Base-by-base conservation (phyloP, 2,329 filamentous ascomycete genomes). In the Thermoascus crustaceus region DNA sequence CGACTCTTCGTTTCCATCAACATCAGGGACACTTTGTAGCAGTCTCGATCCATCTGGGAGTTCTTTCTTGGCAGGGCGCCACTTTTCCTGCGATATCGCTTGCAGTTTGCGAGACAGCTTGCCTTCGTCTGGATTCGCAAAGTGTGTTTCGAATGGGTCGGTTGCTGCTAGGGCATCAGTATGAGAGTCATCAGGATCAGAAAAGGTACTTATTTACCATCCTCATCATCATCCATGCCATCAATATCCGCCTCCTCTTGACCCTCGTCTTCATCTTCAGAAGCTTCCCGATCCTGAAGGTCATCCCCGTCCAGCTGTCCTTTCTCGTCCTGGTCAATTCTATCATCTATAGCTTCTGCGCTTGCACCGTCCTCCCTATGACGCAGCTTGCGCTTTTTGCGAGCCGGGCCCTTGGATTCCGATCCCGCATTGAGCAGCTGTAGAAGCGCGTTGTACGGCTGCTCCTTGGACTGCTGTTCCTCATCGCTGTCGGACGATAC, bases 141-240 rank as follows among this genome's bases (percentile, higher is more conserved):
- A 94, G 60, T 95, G 89, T 5, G 68, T 63, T 44, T 91, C 82
- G 52, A 93, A 95, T 0, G 85, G 82, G 56, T 94, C 84, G 4
- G 62, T 63, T 18, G 65, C 57, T 43, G 76, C 68, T 31, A 72
- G 68, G 9, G 73, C 68, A 27, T 75, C 72, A 32, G 69, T 7
- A 4, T 40, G 5, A 23, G 26, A 29, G 23, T 16, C 9, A 23
- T n/a, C 3, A 25, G 17, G 11, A 29, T 37, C 11, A 30, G 20
- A 23, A 6, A 41, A 14, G 24, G 11, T 13, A 25, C 26, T 18
- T 35, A 31, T 14, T 40, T 32, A 36, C 53, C 49, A 44, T 55
- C 53, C 27, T 66, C 59, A 17, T 65, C 57, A n/a, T 59, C 58
- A 7, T 47, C 54, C 22, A 44, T 54, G 16, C 59, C 55, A 0